Conservation (phyloP, 495 filamentous ascomycete genomes). For the Aspergillus asperescens region DNA sequence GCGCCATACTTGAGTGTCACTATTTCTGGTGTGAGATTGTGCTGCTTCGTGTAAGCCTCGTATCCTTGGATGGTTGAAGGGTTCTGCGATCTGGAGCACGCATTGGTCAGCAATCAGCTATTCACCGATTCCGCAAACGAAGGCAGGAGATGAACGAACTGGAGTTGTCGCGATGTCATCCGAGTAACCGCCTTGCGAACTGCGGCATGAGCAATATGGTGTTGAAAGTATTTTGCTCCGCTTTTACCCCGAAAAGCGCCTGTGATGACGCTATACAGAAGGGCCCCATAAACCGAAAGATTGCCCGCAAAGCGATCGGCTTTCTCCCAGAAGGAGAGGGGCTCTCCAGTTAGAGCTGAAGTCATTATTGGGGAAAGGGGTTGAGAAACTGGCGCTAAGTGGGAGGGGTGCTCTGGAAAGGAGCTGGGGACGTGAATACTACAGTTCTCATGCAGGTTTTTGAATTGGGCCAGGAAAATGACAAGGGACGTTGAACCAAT, state of each 20-base stretch:
- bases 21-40: conserved; percentile 43
- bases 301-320: conserved; percentile 23
- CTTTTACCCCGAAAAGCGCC: conserved; percentile 36
- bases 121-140: neutral
- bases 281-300: conserved; percentile 17
- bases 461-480: too few species aligned
- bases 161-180: conserved; percentile 26
- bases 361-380: conserved; percentile 1
- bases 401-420: neutral
- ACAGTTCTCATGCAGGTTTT: too few species aligned
- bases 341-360: conserved; percentile 13
- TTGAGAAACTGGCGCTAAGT: neutral
- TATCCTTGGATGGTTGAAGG: conserved; percentile 45
- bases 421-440: too few species aligned
- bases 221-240: conserved; percentile 27
- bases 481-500: too few species aligned
- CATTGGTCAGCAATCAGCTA: conserved; percentile 2
- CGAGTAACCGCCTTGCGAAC: conserved; percentile 23
- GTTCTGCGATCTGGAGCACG: conserved; percentile 24
- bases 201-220: conserved; percentile 31
- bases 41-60: conserved; percentile 36
- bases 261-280: conserved; percentile 28
- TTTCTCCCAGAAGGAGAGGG: conserved; percentile 38
- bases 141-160: conserved; percentile 24
- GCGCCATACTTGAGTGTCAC: conserved; percentile 47